Evolutionary conservation across 2,329 filamentous ascomycete genomes (phyloP).

Genomic region (Colletotrichum tropicicola): DNA sequence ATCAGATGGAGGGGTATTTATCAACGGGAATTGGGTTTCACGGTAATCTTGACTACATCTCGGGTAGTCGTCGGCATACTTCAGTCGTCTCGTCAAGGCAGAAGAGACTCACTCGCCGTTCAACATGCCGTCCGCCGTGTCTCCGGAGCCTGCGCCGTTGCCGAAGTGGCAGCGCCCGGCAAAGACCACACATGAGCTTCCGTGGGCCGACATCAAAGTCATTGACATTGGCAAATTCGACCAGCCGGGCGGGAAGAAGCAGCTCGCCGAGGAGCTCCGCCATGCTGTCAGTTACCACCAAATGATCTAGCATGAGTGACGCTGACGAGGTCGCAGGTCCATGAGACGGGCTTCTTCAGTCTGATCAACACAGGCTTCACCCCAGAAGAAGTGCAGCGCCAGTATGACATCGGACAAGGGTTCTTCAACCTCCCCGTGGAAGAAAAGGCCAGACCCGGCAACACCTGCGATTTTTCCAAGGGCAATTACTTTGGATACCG

Average conservation of each 20-base stretch:
- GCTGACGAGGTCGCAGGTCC: slow-evolving; percentile 31
- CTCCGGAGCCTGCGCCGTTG: slow-evolving; percentile 17
- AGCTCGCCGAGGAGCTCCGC: slow-evolving; percentile 58
- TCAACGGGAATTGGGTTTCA: not conserved
- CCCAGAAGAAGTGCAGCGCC: slow-evolving; percentile 59
- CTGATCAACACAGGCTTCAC: slow-evolving; percentile 62
- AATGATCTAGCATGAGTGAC: slow-evolving; percentile 25
- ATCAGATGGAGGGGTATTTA: slow-evolving; percentile 24
- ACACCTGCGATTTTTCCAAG: slow-evolving; percentile 49
- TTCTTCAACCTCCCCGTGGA: slow-evolving; percentile 59
- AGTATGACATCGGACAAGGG: slow-evolving; percentile 62
- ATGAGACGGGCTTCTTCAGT: slow-evolving; percentile 58
- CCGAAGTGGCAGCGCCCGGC: slow-evolving; percentile 39
- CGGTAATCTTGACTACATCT: no score
- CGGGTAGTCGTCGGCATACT: not conserved
- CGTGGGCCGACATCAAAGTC: slow-evolving; percentile 63
- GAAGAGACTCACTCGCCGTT: not conserved
- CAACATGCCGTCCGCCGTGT: slow-evolving; percentile 24
- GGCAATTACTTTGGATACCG: slow-evolving; percentile 60
- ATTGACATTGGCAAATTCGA: slow-evolving; percentile 60
- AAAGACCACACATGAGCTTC: slow-evolving; percentile 37
- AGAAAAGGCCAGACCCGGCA: slow-evolving; percentile 56
- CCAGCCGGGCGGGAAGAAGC: slow-evolving; percentile 58
- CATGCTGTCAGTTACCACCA: slow-evolving; percentile 50
- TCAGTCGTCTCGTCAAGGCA: not conserved